These are phyloP conservation scores for Scheffersomyces illinoinensis DNA, from an alignment of 1,139 yeast genomes.

Conservation along the genomic window DNA sequence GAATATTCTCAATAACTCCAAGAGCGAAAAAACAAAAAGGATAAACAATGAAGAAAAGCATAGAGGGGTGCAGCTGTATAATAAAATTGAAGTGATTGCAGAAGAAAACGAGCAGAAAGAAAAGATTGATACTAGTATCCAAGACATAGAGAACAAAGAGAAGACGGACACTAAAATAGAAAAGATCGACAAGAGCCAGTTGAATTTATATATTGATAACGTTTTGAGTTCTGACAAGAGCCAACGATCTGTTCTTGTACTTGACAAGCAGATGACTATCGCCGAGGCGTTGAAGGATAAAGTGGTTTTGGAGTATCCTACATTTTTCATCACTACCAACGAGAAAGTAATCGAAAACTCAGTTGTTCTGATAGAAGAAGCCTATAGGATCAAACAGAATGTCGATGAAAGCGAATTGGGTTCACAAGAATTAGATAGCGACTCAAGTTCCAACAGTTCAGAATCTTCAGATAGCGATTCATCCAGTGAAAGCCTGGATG, in stretches of 20 bases:
- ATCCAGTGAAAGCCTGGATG: conserved; percentile 6
- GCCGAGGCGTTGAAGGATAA: conserved; percentile 53
- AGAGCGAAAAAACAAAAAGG: conserved; percentile 2
- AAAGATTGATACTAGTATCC: no score
- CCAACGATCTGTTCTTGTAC: conserved; percentile 20
- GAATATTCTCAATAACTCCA: conserved; percentile 24
- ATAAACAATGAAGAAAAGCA: neutral
- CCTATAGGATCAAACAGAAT: conserved; percentile 19
- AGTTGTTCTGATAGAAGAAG: conserved; percentile 13
- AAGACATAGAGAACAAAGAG: neutral
- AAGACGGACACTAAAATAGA: conserved; percentile 2
- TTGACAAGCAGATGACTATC: conserved; percentile 24
- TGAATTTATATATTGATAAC: conserved; percentile 37
- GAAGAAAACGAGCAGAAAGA: neutral
- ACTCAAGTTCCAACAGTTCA: conserved; percentile 11
- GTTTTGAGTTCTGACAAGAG: conserved; percentile 20
- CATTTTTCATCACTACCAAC: conserved; percentile 48
- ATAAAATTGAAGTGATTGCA: neutral
- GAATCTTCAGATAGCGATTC: conserved; percentile 11
- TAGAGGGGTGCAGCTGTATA: no score
- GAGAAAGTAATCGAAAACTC: conserved; percentile 13
- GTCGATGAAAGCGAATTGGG: conserved; percentile 11
- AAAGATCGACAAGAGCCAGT: conserved; percentile 17
- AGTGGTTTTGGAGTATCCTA: conserved; percentile 77
- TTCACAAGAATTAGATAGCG: conserved; percentile 7